A percentile compares a stretch with the other conserved stretches of the same genome.
Conservation (phyloP, 441 rosid genomes). For the Populus hybrid region DNA sequence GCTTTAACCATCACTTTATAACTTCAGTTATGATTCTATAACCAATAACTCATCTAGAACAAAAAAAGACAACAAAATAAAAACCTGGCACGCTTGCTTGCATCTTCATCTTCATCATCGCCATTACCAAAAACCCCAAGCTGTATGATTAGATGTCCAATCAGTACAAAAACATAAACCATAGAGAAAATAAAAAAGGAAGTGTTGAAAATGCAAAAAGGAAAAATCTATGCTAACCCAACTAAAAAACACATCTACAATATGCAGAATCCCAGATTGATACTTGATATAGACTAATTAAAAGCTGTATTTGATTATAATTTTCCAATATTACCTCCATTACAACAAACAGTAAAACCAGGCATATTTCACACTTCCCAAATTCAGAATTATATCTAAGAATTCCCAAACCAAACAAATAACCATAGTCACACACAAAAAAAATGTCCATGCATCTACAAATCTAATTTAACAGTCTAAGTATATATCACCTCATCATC, state of each 20-base stretch:
- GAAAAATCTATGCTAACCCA: neutral
- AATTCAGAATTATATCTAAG: neutral
- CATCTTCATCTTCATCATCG: constrained; percentile 40
- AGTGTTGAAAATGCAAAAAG: neutral
- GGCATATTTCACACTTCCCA: neutral
- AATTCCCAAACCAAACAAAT: constrained; percentile 2
- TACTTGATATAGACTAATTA: neutral
- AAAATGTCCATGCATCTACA: neutral
- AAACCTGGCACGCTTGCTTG: constrained; percentile 52
- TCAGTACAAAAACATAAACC: neutral
- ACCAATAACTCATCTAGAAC: neutral
- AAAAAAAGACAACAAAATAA: constrained; percentile 11
- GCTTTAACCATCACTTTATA: neutral
- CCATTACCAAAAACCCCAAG: constrained; percentile 41
- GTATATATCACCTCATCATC: constrained; percentile 13
- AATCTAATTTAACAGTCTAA: neutral
- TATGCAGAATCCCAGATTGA: neutral
- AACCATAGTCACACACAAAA: neutral
- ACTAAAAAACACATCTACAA: neutral
- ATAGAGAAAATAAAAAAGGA: neutral
- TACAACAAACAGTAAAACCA: neutral
- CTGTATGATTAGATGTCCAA: constrained; percentile 37
- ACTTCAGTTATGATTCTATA: neutral
- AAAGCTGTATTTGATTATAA: neutral
- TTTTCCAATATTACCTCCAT: neutral